Evolutionary conservation across 345 rosid species (phyloP).

Genomic region (Euphorbia peplus): DNA sequence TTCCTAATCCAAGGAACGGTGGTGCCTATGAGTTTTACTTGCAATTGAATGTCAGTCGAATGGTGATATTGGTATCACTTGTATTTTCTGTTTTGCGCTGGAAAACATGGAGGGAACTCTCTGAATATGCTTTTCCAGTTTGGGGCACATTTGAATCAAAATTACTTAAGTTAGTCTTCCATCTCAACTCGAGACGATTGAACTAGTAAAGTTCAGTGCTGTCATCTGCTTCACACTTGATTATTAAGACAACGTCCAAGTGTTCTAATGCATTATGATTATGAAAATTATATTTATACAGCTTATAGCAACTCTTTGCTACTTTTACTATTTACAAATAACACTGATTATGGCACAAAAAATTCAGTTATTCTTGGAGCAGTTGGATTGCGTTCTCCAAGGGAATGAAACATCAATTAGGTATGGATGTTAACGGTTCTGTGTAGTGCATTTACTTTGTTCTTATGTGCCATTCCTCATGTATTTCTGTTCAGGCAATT

Average conservation of each 20-base stretch:
- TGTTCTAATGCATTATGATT: neutral
- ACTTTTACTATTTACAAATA: neutral
- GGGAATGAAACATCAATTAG: constrained; percentile 74
- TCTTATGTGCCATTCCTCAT: constrained; percentile 6
- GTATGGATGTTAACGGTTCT: constrained; percentile 26
- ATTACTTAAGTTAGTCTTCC: neutral
- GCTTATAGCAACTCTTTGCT: neutral
- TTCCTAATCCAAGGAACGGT: neutral
- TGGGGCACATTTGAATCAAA: neutral
- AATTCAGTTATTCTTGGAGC: constrained; percentile 88
- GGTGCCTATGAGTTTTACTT: neutral
- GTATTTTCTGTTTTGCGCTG: neutral
- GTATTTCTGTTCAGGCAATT: neutral
- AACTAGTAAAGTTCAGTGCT: neutral
- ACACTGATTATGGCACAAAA: constrained; percentile 13
- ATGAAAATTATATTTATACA: neutral
- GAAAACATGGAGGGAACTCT: neutral
- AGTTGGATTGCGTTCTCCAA: constrained; percentile 78
- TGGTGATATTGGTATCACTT: neutral
- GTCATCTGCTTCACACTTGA: neutral
- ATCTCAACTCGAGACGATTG: neutral
- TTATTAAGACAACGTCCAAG: neutral
- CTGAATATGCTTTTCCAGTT: neutral
- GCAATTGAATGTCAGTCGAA: neutral
- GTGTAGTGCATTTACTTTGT: neutral